Evolutionary conservation across 495 filamentous ascomycete species (phyloP).

Genomic region (Staphylotrichum tortipilum): DNA sequence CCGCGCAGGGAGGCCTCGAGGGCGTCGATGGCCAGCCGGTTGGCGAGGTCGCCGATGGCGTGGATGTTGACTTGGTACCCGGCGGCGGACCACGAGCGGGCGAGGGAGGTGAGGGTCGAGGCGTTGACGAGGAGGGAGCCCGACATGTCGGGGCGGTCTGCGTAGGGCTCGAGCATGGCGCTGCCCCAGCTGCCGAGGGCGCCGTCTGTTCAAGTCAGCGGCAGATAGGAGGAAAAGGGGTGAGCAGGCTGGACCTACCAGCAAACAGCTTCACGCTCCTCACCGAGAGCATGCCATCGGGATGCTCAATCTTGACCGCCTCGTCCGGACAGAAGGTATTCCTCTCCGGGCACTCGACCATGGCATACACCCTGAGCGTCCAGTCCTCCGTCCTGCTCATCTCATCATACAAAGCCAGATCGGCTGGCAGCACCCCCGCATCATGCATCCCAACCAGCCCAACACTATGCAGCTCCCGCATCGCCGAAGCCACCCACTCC

Average conservation of each 20-base stretch:
- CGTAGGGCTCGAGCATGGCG: constrained; percentile 54
- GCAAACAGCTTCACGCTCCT: constrained; percentile 53
- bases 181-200: constrained; percentile 58
- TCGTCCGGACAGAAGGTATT: constrained; percentile 51
- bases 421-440: constrained; percentile 45
- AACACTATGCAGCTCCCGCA: constrained; percentile 47
- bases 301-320: constrained; percentile 28
- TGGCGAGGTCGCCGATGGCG: constrained; percentile 57
- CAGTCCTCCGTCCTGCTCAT: constrained; percentile 40
- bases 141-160: constrained; percentile 43
- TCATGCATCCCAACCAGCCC: constrained; percentile 57
- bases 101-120: constrained; percentile 38
- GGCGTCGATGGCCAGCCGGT: constrained; percentile 49
- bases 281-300: constrained; percentile 39
- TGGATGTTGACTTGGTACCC: constrained; percentile 55
- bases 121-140: constrained; percentile 56
- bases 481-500: constrained; percentile 44
- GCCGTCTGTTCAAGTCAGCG: constrained; percentile 38
- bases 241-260: constrained; percentile 27
- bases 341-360: constrained; percentile 52
- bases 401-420: constrained; percentile 43
- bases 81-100: constrained; percentile 39
- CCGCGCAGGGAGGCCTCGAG: constrained; percentile 37
- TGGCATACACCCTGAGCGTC: constrained; percentile 51
- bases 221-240: not conserved